Percentiles rank a stretch among this genome's conserved stretches.
Conservation (phyloP, 108 stramenopile genomes). For the Phaeodactylum tricornutum region DNA sequence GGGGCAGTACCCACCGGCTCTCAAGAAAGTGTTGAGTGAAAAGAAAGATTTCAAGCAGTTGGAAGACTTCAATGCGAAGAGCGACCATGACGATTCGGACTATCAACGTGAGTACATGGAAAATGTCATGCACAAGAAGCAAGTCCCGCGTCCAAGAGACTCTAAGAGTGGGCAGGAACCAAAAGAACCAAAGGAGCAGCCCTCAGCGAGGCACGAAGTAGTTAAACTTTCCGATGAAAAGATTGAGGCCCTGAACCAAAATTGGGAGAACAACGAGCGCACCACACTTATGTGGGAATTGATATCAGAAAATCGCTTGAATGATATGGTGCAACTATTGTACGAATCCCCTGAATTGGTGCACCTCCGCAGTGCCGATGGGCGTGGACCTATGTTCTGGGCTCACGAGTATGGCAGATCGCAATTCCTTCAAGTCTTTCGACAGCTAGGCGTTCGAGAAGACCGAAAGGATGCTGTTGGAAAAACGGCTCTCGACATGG, state of each 20-base stretch:
- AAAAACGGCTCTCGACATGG: conserved; percentile 44
- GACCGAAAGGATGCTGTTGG: conserved; percentile 59
- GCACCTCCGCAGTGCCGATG: conserved; percentile 52
- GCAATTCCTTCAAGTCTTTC: conserved; percentile 50
- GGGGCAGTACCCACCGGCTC: conserved; percentile 83
- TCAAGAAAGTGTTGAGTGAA: conserved; percentile 69
- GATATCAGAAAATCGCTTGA: conserved; percentile 26
- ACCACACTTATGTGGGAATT: conserved; percentile 67
- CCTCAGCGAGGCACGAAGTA: neutral
- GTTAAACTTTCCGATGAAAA: conserved; percentile 21
- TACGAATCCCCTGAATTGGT: conserved; percentile 35
- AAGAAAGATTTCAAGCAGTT: conserved; percentile 82
- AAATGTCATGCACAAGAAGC: conserved; percentile 40
- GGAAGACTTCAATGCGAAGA: conserved; percentile 84
- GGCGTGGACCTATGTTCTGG: conserved; percentile 80
- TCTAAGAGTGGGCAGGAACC: neutral
- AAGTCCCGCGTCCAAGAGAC: neutral
- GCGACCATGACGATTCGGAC: conserved; percentile 44
- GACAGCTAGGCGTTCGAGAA: conserved; percentile 54
- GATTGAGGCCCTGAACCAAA: conserved; percentile 53
- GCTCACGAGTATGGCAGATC: conserved; percentile 66
- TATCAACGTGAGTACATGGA: conserved; percentile 77
- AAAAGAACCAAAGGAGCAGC: conserved; percentile 10
- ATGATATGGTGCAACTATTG: conserved; percentile 30
- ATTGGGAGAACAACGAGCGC: conserved; percentile 57